These are phyloP conservation scores for Ogataea saltuana DNA, from an alignment of 805 yeast genomes.

Conservation along the genomic window DNA sequence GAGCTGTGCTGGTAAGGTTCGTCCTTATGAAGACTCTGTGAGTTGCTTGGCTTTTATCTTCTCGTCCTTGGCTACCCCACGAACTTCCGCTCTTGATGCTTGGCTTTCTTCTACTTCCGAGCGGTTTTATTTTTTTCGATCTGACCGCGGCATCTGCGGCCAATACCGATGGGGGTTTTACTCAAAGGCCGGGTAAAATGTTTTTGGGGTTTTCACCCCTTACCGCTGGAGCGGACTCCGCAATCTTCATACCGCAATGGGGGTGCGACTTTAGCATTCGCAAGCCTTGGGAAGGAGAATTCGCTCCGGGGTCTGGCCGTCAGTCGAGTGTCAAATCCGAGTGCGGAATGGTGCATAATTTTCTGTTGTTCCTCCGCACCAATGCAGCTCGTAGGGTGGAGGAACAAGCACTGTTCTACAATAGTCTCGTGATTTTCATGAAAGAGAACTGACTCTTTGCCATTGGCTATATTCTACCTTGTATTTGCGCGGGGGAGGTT, in stretches of 20 bases:
- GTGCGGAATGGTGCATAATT: background rate
- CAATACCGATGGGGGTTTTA: constrained; percentile 23
- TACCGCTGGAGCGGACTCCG: constrained; percentile 12
- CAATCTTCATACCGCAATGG: background rate
- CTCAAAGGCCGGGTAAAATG: constrained; percentile 1
- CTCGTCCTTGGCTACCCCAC: background rate
- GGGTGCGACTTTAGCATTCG: too few relatives aligned
- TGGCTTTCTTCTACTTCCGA: background rate
- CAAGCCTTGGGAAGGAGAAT: too few relatives aligned
- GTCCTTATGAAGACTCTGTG: too few relatives aligned
- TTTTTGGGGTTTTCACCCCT: background rate
- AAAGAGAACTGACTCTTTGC: too few relatives aligned
- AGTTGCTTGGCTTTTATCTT: background rate
- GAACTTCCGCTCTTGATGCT: background rate
- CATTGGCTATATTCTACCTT: too few relatives aligned
- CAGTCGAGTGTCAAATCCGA: background rate
- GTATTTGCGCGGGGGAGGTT: too few relatives aligned
- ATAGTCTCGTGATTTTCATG: too few relatives aligned
- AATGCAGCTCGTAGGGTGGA: background rate
- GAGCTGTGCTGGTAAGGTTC: too few relatives aligned
- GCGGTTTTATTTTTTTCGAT: background rate
- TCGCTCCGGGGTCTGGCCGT: too few relatives aligned
- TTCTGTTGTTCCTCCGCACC: constrained; percentile 2
- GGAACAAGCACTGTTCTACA: background rate
- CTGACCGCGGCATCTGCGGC: constrained; percentile 12